Base-by-base conservation (phyloP, 768 basidiomycete species). In the Austroboletus eburneus region DNA sequence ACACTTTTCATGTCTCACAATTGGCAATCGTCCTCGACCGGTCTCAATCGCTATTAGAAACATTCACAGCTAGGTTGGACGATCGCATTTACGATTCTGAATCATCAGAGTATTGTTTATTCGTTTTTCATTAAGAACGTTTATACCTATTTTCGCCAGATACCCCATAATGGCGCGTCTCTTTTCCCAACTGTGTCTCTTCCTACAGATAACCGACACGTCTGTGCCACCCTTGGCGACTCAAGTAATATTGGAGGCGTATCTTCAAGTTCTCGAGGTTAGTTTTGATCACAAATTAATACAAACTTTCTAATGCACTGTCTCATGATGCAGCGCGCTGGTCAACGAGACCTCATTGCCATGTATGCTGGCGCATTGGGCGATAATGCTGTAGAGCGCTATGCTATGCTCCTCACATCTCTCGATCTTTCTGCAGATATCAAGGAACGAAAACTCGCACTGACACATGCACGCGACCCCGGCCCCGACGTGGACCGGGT, bases 321-420 rank as follows among this genome's bases (percentile, higher is more conserved):
- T 38, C 3, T 29, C 29, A 39, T n/a, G n/a, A 43, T 43, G 10
- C 53, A 87, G 83, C 72, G 73, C 34, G 85, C 88, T 16, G 88
- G 87, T 16, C 76, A 93, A 65, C 77, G 89, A 27, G 81, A 87
- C 34, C 76, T 98, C 16, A 92, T 98, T 12, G 93, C 95, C 0
- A 80, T 96, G 73, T 98, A 99, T 63, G 92, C 92, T 6, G 82
- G 89, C 13, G 89, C 90, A 23, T 70, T 98, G 18, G 89, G 92
- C 6, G 85, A 91, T 57, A 91, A 91, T 52, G 92, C 92, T 3
- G 83, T 95, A 30, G 87, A 92, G 57, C 85, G 91, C 29, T 98
- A 97, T 56, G 92, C 93, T 0, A 71, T 85, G 56, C 97, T 93
- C 81, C 74, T 98, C 20, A 80, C 87, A 24, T 87, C 85, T 0